Evolutionary conservation across 2,329 filamentous ascomycete genomes (phyloP).

Genomic region (Monosporascus ibericus): DNA sequence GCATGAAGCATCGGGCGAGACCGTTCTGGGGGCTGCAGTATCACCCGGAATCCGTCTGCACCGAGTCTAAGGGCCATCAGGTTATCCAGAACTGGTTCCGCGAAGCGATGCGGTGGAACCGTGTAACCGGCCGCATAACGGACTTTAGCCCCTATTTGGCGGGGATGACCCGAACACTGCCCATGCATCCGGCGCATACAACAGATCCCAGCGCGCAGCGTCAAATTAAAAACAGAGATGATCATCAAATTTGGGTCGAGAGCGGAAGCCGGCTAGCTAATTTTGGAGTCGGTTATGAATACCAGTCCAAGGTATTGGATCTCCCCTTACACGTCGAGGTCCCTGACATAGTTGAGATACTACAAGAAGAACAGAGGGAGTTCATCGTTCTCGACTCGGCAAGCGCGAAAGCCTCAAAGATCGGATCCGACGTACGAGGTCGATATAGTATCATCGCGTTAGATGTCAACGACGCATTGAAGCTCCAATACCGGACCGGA

Average conservation of each 20-base stretch:
- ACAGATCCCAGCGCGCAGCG: neutral
- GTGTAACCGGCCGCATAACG: slow-evolving; percentile 4
- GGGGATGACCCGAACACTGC: slow-evolving; percentile 3
- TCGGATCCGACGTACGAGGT: slow-evolving; percentile 44
- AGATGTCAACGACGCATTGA: slow-evolving; percentile 49
- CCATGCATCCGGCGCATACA: neutral
- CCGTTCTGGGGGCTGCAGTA: slow-evolving; percentile 89
- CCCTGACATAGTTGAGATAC: slow-evolving; percentile 48
- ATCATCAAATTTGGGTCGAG: slow-evolving; percentile 14
- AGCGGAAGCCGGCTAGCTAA: slow-evolving; percentile 22
- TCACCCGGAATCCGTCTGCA: slow-evolving; percentile 85
- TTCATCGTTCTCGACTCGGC: slow-evolving; percentile 55
- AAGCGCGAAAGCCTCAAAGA: slow-evolving; percentile 41
- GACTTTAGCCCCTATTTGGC: neutral
- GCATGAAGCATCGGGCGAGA: slow-evolving; percentile 56
- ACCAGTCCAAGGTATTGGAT: slow-evolving; percentile 35
- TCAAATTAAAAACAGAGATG: neutral
- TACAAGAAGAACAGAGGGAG: slow-evolving; percentile 36
- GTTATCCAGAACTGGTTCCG: slow-evolving; percentile 73
- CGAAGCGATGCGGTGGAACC: slow-evolving; percentile 54
- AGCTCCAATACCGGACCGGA: slow-evolving; percentile 51
- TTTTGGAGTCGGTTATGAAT: slow-evolving; percentile 24
- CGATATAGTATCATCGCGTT: slow-evolving; percentile 71
- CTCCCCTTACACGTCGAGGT: slow-evolving; percentile 42
- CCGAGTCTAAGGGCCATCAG: slow-evolving; percentile 56